These are phyloP conservation scores for Diplodia seriata DNA, from an alignment of 2,329 filamentous ascomycete species.

Conservation along the genomic window DNA sequence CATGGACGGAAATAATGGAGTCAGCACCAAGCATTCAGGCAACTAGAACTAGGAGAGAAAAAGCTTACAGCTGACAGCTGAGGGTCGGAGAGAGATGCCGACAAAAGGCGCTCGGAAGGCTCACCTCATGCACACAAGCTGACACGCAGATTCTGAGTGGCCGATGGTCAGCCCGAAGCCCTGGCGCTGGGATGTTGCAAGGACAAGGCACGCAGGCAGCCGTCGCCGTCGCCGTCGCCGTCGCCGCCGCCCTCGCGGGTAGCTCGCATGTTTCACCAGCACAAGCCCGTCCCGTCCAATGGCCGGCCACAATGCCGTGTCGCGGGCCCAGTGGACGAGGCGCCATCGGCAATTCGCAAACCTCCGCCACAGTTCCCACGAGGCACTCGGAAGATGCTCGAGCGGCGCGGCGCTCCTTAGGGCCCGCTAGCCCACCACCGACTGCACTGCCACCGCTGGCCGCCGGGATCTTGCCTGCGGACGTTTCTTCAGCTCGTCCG, in stretches of 20 bases:
- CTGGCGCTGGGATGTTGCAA: slow-evolving; percentile 11
- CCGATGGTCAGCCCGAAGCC: background rate
- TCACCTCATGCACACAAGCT: slow-evolving; percentile 17
- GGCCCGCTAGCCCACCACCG: slow-evolving; percentile 12
- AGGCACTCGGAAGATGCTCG: background rate
- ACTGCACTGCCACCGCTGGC: slow-evolving; percentile 19
- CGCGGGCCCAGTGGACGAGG: too few relatives aligned
- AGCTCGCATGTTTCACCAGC: slow-evolving; percentile 14
- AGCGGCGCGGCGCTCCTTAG: slow-evolving; percentile 1
- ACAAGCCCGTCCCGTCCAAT: background rate
- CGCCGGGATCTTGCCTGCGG: slow-evolving; percentile 21
- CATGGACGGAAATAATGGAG: background rate
- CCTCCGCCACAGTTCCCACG: background rate
- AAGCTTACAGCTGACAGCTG: background rate
- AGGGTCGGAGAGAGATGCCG: background rate
- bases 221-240: background rate
- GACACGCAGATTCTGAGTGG: slow-evolving; percentile 17
- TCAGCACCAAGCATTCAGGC: slow-evolving; percentile 15
- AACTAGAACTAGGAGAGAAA: background rate
- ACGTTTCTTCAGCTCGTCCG: background rate
- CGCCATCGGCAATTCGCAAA: background rate
- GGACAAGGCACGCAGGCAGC: slow-evolving; percentile 3
- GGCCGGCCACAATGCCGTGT: background rate
- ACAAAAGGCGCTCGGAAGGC: background rate
- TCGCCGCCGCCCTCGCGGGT: too few relatives aligned